Base-by-base conservation (phyloP, 2,329 filamentous ascomycete genomes). In the Diaporthe australafricana region DNA sequence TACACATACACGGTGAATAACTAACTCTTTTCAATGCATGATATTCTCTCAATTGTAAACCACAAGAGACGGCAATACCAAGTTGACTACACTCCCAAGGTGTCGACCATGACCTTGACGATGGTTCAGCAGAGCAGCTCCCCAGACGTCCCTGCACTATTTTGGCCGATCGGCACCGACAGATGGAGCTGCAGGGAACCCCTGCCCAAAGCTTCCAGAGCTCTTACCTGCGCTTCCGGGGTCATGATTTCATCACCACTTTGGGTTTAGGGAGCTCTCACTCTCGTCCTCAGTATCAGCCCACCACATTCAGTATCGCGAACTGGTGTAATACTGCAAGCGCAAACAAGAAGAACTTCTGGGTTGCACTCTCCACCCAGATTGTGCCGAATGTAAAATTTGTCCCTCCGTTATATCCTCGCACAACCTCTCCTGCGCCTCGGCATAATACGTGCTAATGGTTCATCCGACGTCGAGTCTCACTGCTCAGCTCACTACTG, bases 181-280 rank as follows among this genome's bases (percentile, higher is more conserved):
- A n/a, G 14, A 32, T 22, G 42, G 27, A 5, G 27, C 16, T 50
- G 30, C 60, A 65, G 12, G 60, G 60, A 1, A n/a, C 60, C 60
- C 60, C 60, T 65, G 60, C 30, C 60, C 30, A 12, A 30, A 69
- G 42, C 53, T 56, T 48, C 63, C 1, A 42, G 25, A 60, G 67
- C 53, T 53, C 20, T 52, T 53, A 55, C 30, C 30, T n/a, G 40
- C 6, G 38, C 25, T 27, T 45, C 30, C 55, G 55, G 74, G 73
- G 66, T 68, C 66, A 68, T 63, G 68, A 74, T 65, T 73, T 75
- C 74, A 70, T 65, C 73, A 60, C 60, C 60, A 65, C 53, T 38
- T 35, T 50, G 30, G 47, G 60, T 45, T 65, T 50, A 65, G 45
- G 22, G 32, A 65, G 25, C 35, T 38, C 42, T 65, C 57, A 30